A percentile compares a stretch with the other conserved stretches of the same genome.
These are phyloP conservation scores for bread wheat (Triticum aestivum) DNA, from an alignment of 176 grass and related monocot genomes.

Conservation along the genomic window DNA sequence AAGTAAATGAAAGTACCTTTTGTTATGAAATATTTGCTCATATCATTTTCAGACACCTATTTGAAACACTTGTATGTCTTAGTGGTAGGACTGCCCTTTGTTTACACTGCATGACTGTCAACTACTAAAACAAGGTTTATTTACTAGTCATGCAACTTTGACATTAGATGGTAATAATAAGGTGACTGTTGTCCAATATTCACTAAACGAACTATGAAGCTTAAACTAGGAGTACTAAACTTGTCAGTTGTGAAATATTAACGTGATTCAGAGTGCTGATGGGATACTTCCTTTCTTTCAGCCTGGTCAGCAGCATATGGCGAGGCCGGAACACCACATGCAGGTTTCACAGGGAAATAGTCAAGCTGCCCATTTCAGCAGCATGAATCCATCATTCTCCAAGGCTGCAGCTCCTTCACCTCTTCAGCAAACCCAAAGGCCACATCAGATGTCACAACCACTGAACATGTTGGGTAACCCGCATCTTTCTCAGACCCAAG, in stretches of 20 bases:
- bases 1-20: background rate
- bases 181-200: background rate
- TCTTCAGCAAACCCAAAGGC: slow-evolving; percentile 55
- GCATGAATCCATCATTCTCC: slow-evolving; percentile 45
- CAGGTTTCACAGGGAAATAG: slow-evolving; percentile 54
- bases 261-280: slow-evolving; percentile 12
- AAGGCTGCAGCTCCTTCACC: slow-evolving; percentile 44
- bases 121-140: background rate
- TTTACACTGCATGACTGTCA: background rate
- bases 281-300: slow-evolving; percentile 35
- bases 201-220: background rate
- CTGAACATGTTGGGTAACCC: slow-evolving; percentile 53
- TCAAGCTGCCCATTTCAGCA: slow-evolving; percentile 48
- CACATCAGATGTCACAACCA: slow-evolving; percentile 59
- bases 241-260: background rate
- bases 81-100: background rate
- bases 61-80: background rate
- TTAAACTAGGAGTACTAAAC: background rate
- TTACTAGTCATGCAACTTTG: slow-evolving; percentile 16
- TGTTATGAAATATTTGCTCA: background rate
- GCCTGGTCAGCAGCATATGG: slow-evolving; percentile 73
- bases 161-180: background rate
- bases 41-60: slow-evolving; percentile 9
- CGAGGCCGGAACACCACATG: slow-evolving; percentile 61
- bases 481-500: slow-evolving; percentile 54